Conservation (phyloP, 2,329 filamentous ascomycete genomes). For the Thermoascus crustaceus region DNA sequence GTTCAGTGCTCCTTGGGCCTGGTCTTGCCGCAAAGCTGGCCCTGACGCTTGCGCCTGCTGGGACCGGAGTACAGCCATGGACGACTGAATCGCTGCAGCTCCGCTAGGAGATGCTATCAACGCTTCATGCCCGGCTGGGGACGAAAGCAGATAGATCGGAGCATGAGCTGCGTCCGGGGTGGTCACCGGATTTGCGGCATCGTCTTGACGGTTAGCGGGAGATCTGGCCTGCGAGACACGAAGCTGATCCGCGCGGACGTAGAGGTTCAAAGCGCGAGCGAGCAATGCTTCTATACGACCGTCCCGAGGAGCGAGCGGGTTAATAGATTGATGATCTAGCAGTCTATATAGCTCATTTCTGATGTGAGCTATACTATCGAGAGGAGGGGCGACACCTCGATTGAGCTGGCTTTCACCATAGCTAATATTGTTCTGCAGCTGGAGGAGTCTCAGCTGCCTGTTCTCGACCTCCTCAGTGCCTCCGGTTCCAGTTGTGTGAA, state of each 20-base stretch:
- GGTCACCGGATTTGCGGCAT: constrained; percentile 3
- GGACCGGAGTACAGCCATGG: constrained; percentile 10
- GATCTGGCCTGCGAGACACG: constrained; percentile 16
- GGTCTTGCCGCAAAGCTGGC: constrained; percentile 1
- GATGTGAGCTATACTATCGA: constrained; percentile 22
- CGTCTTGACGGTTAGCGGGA: constrained; percentile 6
- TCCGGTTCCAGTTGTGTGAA: too few species aligned
- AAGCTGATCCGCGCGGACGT: constrained; percentile 23
- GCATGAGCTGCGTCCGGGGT: constrained; percentile 9
- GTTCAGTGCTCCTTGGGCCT: constrained; percentile 7
- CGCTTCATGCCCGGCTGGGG: constrained; percentile 38
- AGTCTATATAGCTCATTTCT: constrained; percentile 24
- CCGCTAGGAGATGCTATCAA: constrained; percentile 34
- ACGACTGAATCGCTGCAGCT: constrained; percentile 13
- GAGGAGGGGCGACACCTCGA: constrained; percentile 18
- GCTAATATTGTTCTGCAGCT: constrained; percentile 17
- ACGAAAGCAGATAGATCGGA: constrained; percentile 37
- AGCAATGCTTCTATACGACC: constrained; percentile 21
- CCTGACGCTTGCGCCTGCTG: constrained; percentile 6
- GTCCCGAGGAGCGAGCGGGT: constrained; percentile 15
- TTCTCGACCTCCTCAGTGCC: constrained; percentile 1
- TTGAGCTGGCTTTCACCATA: constrained; percentile 22
- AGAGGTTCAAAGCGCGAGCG: constrained; percentile 21
- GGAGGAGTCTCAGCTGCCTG: constrained; percentile 11
- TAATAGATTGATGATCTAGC: constrained; percentile 24